Evolutionary conservation across 352 stramenopile genomes (phyloP).

Genomic region (Pythium phragmitis): DNA sequence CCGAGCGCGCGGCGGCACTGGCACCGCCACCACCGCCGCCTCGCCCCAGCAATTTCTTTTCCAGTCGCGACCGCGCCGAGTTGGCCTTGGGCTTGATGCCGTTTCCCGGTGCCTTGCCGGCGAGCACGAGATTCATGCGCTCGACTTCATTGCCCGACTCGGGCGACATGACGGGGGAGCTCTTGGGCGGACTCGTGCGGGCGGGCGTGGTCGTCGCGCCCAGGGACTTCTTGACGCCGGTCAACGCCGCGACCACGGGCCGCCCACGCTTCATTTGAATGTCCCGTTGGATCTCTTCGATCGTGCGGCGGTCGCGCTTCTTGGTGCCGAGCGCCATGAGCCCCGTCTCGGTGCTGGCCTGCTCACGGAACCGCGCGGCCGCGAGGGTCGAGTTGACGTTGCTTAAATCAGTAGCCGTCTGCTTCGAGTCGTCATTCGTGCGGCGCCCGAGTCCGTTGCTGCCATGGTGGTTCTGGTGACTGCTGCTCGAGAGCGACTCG

Average conservation of each 20-base stretch:
- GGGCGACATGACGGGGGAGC: conserved; percentile 66
- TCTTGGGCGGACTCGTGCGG: conserved; percentile 55
- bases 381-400: conserved; percentile 77
- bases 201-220: conserved; percentile 20
- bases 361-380: conserved; percentile 60
- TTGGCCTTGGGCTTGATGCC: conserved; percentile 58
- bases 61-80: conserved; percentile 67
- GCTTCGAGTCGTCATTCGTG: conserved; percentile 5
- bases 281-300: conserved; percentile 86
- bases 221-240: conserved; percentile 34
- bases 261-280: conserved; percentile 58
- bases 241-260: background rate
- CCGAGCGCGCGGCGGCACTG: conserved; percentile 23
- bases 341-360: conserved; percentile 39
- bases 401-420: conserved; percentile 35
- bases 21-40: conserved; percentile 55
- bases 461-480: too few relatives aligned
- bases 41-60: conserved; percentile 75
- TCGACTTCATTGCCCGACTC: conserved; percentile 40
- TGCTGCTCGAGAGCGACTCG: conserved; percentile 26
- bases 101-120: background rate
- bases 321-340: conserved; percentile 84
- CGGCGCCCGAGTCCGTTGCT: conserved; percentile 24
- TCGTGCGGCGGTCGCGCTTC: conserved; percentile 84
- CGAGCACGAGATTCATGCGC: conserved; percentile 28